phyloP scores from a whole-genome alignment of 208 protist genomes.

The Acanthamoeba healyi region DNA sequence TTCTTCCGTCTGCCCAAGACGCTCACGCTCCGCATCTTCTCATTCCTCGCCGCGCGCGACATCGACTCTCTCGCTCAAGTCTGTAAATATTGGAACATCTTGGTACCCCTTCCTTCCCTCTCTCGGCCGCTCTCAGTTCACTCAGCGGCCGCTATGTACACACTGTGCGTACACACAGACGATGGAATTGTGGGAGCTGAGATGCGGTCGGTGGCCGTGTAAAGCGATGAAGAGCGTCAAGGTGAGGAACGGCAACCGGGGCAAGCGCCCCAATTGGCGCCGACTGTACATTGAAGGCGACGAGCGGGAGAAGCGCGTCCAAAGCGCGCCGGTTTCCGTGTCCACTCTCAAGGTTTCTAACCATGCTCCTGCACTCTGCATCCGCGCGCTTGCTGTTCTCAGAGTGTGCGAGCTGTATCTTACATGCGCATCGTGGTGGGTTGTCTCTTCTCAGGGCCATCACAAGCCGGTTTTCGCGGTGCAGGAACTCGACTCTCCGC shows the following conservation, averaged over 20 bases:
- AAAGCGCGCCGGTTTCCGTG: neutral
- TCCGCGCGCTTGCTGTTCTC: too few species aligned
- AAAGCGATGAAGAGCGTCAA: neutral
- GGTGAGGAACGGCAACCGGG: neutral
- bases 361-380: too few species aligned
- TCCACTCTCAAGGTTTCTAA: conserved; percentile 38
- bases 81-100: conserved; percentile 70
- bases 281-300: neutral
- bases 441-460: too few species aligned
- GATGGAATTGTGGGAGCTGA: conserved; percentile 39
- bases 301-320: neutral
- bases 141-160: too few species aligned
- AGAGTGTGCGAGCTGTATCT: too few species aligned
- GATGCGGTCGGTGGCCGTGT: conserved; percentile 22
- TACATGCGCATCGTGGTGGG: too few species aligned
- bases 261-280: conserved; percentile 7
- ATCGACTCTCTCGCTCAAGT: conserved; percentile 69
- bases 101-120: neutral
- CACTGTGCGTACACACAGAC: too few species aligned
- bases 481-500: neutral
- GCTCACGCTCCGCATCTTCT: conserved; percentile 34
- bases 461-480: conserved; percentile 38
- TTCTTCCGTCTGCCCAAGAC: conserved; percentile 30
- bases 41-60: neutral
- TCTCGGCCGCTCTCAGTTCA: too few species aligned